Percentiles rank a stretch among this genome's conserved stretches.
Conservation (phyloP, 306 rosid genomes). For the Ammopiptanthus mongolicus region DNA sequence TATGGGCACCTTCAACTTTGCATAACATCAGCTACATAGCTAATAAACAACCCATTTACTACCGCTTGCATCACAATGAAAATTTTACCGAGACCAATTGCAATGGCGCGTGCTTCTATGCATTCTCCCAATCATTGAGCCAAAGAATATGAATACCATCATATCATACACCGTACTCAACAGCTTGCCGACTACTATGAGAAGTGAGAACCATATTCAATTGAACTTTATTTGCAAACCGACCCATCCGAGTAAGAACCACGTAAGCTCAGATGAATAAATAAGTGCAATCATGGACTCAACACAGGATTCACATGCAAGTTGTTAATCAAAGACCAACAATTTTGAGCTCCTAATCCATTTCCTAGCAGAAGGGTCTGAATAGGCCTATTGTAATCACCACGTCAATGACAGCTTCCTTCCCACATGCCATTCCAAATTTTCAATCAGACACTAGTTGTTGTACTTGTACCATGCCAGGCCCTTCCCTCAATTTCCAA, state of each 20-base stretch:
- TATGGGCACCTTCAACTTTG: not conserved
- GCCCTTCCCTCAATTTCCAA: not conserved
- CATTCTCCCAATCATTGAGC: slow-evolving; percentile 7
- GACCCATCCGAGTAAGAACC: slow-evolving; percentile 26
- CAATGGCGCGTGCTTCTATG: not conserved
- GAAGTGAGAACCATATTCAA: not conserved
- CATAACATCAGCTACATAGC: not conserved
- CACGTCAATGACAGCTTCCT: slow-evolving; percentile 31
- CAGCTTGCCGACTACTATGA: slow-evolving; percentile 9
- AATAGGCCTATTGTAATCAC: not conserved
- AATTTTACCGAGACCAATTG: not conserved
- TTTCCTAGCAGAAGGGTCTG: not conserved
- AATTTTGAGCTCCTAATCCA: not conserved
- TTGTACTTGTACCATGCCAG: not conserved
- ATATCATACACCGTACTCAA: not conserved
- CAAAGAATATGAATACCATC: not conserved
- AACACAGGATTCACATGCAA: not conserved
- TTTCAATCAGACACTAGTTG: not conserved
- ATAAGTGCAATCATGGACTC: slow-evolving; percentile 1
- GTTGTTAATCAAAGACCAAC: not conserved
- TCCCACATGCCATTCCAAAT: slow-evolving; percentile 23
- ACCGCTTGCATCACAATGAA: not conserved
- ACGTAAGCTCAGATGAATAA: slow-evolving; percentile 20
- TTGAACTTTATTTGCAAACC: not conserved
- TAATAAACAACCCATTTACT: not conserved